Conservation (phyloP, 208 protist genomes). For the Trypanosoma theileri region DNA sequence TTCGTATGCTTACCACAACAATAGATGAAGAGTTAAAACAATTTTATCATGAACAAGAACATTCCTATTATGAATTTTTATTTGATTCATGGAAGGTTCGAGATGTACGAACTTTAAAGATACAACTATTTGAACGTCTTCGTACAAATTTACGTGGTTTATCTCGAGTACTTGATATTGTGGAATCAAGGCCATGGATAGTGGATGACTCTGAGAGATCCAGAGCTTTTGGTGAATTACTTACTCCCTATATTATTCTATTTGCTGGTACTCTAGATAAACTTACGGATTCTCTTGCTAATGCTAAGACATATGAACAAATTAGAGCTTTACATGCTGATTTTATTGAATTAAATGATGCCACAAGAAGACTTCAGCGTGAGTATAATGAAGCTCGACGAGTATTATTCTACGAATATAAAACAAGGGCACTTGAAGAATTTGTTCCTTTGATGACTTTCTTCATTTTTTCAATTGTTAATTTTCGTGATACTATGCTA, state of each 20-base stretch:
- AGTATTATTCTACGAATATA: conserved; percentile 81
- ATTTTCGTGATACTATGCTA: conserved; percentile 72
- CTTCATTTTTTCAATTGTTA: conserved; percentile 86
- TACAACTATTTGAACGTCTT: conserved; percentile 59
- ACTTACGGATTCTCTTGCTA: conserved; percentile 53
- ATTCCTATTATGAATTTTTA: conserved; percentile 82
- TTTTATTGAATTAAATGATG: conserved; percentile 53
- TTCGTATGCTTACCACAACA: conserved; percentile 61
- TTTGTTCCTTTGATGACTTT: conserved; percentile 91
- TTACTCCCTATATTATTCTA: conserved; percentile 56
- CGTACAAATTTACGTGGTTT: conserved; percentile 81
- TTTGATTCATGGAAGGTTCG: conserved; percentile 72
- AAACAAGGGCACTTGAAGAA: conserved; percentile 66
- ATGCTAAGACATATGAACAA: conserved; percentile 43
- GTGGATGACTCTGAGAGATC: conserved; percentile 76
- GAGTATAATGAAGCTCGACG: conserved; percentile 65
- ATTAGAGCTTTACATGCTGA: conserved; percentile 35
- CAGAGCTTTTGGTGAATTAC: conserved; percentile 57
- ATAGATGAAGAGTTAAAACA: conserved; percentile 60
- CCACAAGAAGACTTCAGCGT: conserved; percentile 56
- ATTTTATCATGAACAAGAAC: conserved; percentile 64
- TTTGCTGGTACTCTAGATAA: conserved; percentile 65
- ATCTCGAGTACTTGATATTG: conserved; percentile 79
- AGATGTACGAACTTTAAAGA: conserved; percentile 66
- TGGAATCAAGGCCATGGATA: conserved; percentile 61